A percentile compares a stretch with the other conserved stretches of the same genome.
These are phyloP conservation scores for Iberis pinnata DNA, from an alignment of 345 rosid genomes.

Conservation along the genomic window DNA sequence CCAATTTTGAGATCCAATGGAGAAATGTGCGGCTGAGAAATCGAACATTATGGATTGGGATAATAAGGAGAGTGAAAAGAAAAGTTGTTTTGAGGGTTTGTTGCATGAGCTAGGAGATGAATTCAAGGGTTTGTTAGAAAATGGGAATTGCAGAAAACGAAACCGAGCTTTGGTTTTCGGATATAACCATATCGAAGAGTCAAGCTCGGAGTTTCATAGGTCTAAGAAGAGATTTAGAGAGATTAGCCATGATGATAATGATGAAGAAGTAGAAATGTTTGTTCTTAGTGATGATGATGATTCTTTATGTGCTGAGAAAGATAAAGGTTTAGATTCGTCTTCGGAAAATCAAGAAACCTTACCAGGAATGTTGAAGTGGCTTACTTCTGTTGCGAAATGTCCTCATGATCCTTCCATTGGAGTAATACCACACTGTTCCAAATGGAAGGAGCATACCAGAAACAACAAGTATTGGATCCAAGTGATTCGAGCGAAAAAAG, in stretches of 20 bases:
- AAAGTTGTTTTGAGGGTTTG: conserved; percentile 24
- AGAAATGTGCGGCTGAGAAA: conserved; percentile 37
- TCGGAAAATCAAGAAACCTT: conserved; percentile 28
- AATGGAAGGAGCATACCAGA: conserved; percentile 36
- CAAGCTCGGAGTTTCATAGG: conserved; percentile 9
- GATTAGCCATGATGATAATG: conserved; percentile 10
- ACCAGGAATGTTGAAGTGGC: conserved; percentile 54
- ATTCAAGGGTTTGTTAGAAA: conserved; percentile 38
- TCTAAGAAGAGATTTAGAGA: conserved; percentile 14
- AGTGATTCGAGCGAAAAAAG: conserved; percentile 44
- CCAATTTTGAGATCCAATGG: conserved; percentile 49
- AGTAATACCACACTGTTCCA: conserved; percentile 34
- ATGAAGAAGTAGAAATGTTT: conserved; percentile 27
- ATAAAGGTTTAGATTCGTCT: conserved; percentile 4
- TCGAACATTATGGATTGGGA: conserved; percentile 24
- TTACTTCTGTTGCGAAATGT: conserved; percentile 43
- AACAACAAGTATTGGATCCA: conserved; percentile 38
- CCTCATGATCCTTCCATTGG: conserved; percentile 44
- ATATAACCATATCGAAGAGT: conserved; percentile 15
- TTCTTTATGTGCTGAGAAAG: conserved; percentile 11
- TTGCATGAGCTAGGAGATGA: conserved; percentile 39
- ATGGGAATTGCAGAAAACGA: conserved; percentile 22
- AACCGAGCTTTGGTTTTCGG: conserved; percentile 22
- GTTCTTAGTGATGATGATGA: conserved; percentile 17
- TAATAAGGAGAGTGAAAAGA: conserved; percentile 19